phyloP scores from a whole-genome alignment of 225 moss, liverwort and hornwort species.

The Polytrichum formosum region DNA sequence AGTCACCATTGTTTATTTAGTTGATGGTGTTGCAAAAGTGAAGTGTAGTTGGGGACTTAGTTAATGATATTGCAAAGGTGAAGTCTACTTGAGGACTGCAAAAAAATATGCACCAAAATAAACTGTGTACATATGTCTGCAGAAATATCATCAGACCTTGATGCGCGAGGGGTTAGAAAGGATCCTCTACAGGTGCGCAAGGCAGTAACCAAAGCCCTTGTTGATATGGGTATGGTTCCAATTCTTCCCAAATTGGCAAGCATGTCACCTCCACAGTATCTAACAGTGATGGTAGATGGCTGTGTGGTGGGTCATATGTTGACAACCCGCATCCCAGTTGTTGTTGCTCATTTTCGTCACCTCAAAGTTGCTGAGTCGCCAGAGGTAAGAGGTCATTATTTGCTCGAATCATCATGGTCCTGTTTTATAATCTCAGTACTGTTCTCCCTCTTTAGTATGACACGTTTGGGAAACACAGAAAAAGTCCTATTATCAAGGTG shows the following conservation, averaged over 20 bases:
- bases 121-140: constrained; percentile 13
- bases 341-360: constrained; percentile 67
- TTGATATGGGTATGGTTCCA: constrained; percentile 75
- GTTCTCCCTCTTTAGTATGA: too few species aligned
- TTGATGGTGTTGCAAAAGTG: background rate
- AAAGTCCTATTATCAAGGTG: too few species aligned
- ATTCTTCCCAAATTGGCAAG: constrained; percentile 65
- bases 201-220: constrained; percentile 61
- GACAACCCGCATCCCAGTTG: constrained; percentile 45
- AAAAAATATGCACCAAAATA: background rate
- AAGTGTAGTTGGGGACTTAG: background rate
- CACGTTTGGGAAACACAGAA: too few species aligned
- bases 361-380: constrained; percentile 66
- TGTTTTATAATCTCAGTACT: background rate
- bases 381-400: constrained; percentile 47
- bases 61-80: background rate
- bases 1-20: background rate
- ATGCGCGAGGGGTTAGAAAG: constrained; percentile 66
- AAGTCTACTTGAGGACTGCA: background rate
- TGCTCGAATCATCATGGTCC: background rate
- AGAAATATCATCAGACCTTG: constrained; percentile 86
- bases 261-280: constrained; percentile 65
- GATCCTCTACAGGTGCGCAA: constrained; percentile 67
- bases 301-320: constrained; percentile 70
- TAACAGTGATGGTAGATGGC: constrained; percentile 80